A percentile compares a stretch with the other conserved stretches of the same genome.
phyloP scores from a whole-genome alignment of 148 eudicot species.

The Vaccinium myrtillus region DNA sequence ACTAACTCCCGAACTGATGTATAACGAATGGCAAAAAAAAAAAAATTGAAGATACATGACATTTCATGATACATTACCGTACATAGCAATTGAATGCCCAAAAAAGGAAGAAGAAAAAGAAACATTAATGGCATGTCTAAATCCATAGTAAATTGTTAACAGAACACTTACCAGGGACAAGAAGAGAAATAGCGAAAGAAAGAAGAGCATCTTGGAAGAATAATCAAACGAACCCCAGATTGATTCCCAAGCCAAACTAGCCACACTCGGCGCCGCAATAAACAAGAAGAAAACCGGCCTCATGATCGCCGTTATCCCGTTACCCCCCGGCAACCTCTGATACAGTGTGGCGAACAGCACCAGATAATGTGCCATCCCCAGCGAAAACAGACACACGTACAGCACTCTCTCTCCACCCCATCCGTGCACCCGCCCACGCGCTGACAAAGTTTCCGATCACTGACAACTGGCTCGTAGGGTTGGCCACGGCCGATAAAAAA shows the following conservation, averaged over 20 bases:
- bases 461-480: conserved; percentile 47
- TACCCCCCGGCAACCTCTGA: conserved; percentile 33
- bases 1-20: no score
- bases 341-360: conserved; percentile 48
- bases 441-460: conserved; percentile 52
- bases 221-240: conserved; percentile 40
- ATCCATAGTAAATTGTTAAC: no score
- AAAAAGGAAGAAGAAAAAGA: no score
- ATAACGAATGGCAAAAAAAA: no score
- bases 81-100: no score
- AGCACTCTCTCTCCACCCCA: conserved; percentile 61
- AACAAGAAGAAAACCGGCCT: conserved; percentile 47
- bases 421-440: conserved; percentile 46
- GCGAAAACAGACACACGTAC: conserved; percentile 56
- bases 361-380: conserved; percentile 70
- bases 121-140: no score
- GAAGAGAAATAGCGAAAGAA: conserved; percentile 46
- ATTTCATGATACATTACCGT: no score
- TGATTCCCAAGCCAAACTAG: conserved; percentile 41
- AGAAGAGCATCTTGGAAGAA: conserved; percentile 48
- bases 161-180: conserved; percentile 37
- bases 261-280: conserved; percentile 44
- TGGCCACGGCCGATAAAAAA: conserved; percentile 39
- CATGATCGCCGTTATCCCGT: conserved; percentile 28
- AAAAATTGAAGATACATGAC: no score